Percentiles rank a stretch among this genome's conserved stretches.
Conservation (phyloP, 2,329 filamentous ascomycete genomes). For the Xylariaceae sp. region DNA sequence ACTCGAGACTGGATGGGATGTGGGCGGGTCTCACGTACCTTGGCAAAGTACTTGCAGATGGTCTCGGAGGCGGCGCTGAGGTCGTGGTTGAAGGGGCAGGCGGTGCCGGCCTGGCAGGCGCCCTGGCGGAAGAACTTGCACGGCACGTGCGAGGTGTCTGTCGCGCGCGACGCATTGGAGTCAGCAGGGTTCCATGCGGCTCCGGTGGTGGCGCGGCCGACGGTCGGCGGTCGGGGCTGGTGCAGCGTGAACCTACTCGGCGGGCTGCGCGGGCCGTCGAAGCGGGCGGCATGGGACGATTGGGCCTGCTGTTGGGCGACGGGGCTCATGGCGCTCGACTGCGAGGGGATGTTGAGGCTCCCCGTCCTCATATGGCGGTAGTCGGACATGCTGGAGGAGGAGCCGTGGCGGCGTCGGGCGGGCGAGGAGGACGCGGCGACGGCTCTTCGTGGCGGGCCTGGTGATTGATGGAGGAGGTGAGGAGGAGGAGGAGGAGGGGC, state of each 20-base stretch:
- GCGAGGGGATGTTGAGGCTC: slow-evolving; percentile 45
- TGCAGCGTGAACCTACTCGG: slow-evolving; percentile 58
- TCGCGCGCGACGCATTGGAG: slow-evolving; percentile 9
- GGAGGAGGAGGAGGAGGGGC: slow-evolving; percentile 1
- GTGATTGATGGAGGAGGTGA: slow-evolving; percentile 1
- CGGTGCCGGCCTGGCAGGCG: slow-evolving; percentile 89
- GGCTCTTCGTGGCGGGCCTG: background rate
- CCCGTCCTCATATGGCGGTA: slow-evolving; percentile 50
- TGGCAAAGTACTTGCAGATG: slow-evolving; percentile 98
- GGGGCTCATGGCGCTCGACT: slow-evolving; percentile 27
- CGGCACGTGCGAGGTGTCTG: slow-evolving; percentile 93
- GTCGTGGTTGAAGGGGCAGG: slow-evolving; percentile 94
- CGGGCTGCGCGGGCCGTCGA: slow-evolving; percentile 55
- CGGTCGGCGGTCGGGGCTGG: no score
- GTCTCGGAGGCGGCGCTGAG: slow-evolving; percentile 77
- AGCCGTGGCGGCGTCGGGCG: background rate
- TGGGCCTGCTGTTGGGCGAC: slow-evolving; percentile 25
- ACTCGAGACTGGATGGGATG: background rate
- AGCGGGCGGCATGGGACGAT: no score
- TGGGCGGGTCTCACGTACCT: slow-evolving; percentile 55
- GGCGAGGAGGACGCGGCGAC: background rate
- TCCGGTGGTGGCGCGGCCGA: background rate
- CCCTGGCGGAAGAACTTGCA: slow-evolving; percentile 99
- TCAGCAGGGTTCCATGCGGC: slow-evolving; percentile 3
- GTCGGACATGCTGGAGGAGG: slow-evolving; percentile 33